Evolutionary conservation across 805 yeast genomes (phyloP).

Genomic region (Schizosaccharomyces osmophilus): DNA sequence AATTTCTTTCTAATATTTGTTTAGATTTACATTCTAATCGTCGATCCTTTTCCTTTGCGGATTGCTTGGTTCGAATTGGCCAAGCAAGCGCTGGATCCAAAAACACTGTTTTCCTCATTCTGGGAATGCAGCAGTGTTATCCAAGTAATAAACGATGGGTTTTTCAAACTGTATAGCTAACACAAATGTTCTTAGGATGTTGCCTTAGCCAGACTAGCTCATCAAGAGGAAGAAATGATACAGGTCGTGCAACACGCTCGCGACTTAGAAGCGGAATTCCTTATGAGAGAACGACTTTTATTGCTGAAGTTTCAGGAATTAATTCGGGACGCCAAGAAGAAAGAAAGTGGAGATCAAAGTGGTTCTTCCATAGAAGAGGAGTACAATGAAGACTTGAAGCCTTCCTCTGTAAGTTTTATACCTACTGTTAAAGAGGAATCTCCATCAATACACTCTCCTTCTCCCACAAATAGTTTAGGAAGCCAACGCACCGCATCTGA

Average conservation of each 20-base stretch:
- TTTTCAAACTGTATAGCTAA: too few relatives aligned
- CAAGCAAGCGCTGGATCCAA: neutral
- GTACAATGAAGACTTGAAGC: too few relatives aligned
- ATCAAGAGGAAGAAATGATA: neutral
- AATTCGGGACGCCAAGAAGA: too few relatives aligned
- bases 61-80: neutral
- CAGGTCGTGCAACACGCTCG: neutral
- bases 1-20: neutral
- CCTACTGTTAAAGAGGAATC: too few relatives aligned
- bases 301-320: too few relatives aligned
- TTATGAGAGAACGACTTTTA: neutral
- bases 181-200: neutral
- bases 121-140: neutral
- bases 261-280: neutral
- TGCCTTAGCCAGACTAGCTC: neutral
- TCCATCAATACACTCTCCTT: too few relatives aligned
- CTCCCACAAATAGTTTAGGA: too few relatives aligned
- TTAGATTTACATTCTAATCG: neutral
- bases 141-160: too few relatives aligned
- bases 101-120: neutral
- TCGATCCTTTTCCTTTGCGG: neutral
- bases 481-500: too few relatives aligned
- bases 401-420: too few relatives aligned
- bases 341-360: too few relatives aligned
- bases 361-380: too few relatives aligned